Evolutionary conservation across 2,329 filamentous ascomycete genomes (phyloP).

Genomic region (Aspergillaceae sp.): DNA sequence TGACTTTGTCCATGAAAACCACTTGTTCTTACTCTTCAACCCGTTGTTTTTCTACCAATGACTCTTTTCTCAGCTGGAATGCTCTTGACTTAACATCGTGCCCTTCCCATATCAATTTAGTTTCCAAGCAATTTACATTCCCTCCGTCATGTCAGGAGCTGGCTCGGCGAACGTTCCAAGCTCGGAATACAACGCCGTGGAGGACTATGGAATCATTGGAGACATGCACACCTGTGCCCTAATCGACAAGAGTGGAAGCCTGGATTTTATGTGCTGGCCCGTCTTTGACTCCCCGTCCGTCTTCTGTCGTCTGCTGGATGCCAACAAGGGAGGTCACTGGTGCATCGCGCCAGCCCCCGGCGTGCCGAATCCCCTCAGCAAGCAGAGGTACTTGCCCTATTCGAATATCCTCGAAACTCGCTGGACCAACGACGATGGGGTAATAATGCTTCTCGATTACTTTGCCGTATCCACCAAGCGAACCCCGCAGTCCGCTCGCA

Average conservation of each 20-base stretch:
- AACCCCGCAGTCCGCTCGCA: constrained; percentile 29
- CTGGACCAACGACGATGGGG: constrained; percentile 68
- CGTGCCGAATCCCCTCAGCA: constrained; percentile 50
- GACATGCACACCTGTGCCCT: constrained; percentile 72
- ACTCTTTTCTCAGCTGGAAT: not conserved
- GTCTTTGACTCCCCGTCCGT: constrained; percentile 70
- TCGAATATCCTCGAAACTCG: constrained; percentile 68
- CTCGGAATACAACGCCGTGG: constrained; percentile 41
- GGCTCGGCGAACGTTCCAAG: no score
- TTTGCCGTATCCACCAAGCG: constrained; percentile 61
- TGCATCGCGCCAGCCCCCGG: constrained; percentile 49
- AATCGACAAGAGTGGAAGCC: constrained; percentile 63
- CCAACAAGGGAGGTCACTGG: constrained; percentile 66
- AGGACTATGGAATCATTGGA: constrained; percentile 71
- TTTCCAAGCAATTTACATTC: not conserved
- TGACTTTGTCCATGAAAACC: not conserved
- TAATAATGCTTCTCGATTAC: constrained; percentile 65
- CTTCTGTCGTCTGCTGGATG: constrained; percentile 66
- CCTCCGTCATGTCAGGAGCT: no score
- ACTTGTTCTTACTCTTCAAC: no score
- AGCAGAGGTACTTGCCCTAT: constrained; percentile 68
- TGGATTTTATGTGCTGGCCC: constrained; percentile 76
- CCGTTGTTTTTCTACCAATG: not conserved
- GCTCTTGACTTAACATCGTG: not conserved
- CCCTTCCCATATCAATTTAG: not conserved